These are phyloP conservation scores for Kluyveromyces dobzhanskii DNA, from an alignment of 805 yeast species.

Conservation along the genomic window DNA sequence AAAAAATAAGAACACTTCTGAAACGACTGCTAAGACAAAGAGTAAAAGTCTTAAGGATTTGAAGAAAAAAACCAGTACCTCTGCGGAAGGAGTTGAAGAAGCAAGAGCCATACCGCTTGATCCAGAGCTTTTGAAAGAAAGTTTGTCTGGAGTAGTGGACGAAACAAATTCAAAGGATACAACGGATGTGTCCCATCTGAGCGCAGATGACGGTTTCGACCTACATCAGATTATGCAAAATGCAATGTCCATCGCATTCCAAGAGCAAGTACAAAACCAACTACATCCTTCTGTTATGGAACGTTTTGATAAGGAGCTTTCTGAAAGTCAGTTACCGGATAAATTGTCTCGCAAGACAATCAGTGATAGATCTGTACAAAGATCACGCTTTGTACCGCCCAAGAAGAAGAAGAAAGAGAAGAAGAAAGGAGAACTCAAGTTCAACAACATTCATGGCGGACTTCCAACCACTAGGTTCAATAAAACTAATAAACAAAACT, in stretches of 20 bases:
- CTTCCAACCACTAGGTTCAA: slow-evolving; percentile 2
- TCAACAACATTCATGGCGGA: slow-evolving; percentile 7
- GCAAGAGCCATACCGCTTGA: neutral
- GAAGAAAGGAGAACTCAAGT: slow-evolving; percentile 12
- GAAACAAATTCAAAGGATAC: neutral
- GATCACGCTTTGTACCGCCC: slow-evolving; percentile 3
- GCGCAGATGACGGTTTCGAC: slow-evolving; percentile 42
- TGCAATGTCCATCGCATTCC: slow-evolving; percentile 71
- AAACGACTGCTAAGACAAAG: slow-evolving; percentile 7
- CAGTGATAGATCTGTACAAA: neutral
- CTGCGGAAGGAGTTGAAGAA: neutral
- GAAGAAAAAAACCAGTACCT: neutral
- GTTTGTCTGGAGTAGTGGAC: neutral
- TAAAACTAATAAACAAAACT: slow-evolving; percentile 1
- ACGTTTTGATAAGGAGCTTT: slow-evolving; percentile 22
- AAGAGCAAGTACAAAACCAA: slow-evolving; percentile 33
- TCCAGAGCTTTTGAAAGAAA: neutral
- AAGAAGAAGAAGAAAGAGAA: slow-evolving; percentile 10
- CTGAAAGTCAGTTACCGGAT: neutral
- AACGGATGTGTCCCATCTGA: slow-evolving; percentile 1
- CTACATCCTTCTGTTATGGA: slow-evolving; percentile 19
- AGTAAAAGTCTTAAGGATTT: neutral
- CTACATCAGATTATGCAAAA: slow-evolving; percentile 68
- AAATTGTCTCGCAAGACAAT: neutral
- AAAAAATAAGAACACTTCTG: slow-evolving; percentile 22